Percentiles rank a stretch among this genome's conserved stretches.
Evolutionary conservation across 2,329 filamentous ascomycete genomes (phyloP).

Genomic region (Acrocalymma vagum): DNA sequence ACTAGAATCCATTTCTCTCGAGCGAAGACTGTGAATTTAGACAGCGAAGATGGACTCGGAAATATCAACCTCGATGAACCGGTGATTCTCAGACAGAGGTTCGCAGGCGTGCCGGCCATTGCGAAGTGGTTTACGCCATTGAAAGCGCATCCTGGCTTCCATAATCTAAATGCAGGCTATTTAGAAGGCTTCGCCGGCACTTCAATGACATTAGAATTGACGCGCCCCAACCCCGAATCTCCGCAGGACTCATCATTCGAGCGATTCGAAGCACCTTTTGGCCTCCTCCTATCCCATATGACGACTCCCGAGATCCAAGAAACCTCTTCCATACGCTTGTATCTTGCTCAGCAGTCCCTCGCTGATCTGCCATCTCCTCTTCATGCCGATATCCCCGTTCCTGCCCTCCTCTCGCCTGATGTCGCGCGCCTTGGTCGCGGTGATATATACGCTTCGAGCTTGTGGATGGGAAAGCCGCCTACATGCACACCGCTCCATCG

Average conservation of each 20-base stretch:
- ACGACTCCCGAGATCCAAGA: slow-evolving; percentile 39
- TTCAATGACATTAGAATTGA: slow-evolving; percentile 68
- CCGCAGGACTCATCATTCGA: slow-evolving; percentile 58
- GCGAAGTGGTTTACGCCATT: slow-evolving; percentile 39
- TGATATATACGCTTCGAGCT: slow-evolving; percentile 84
- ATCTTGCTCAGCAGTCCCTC: slow-evolving; percentile 85
- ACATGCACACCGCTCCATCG: slow-evolving; percentile 91
- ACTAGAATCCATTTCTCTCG: slow-evolving; percentile 13
- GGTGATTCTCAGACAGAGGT: slow-evolving; percentile 28
- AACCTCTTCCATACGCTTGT: slow-evolving; percentile 63
- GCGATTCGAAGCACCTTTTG: slow-evolving; percentile 68
- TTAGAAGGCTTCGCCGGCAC: slow-evolving; percentile 54
- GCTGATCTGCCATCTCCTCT: slow-evolving; percentile 71
- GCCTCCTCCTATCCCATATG: slow-evolving; percentile 68
- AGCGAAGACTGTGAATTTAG: slow-evolving; percentile 12
- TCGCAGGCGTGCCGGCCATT: slow-evolving; percentile 35
- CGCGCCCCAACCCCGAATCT: slow-evolving; percentile 29
- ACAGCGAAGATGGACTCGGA: slow-evolving; percentile 12
- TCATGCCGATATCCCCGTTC: slow-evolving; percentile 72
- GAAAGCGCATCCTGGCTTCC: slow-evolving; percentile 1
- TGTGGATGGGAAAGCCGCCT: slow-evolving; percentile 88
- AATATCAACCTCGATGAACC: slow-evolving; percentile 29
- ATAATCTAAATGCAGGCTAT: slow-evolving; percentile 32
- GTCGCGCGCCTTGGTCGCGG: slow-evolving; percentile 74
- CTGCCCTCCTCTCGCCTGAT: slow-evolving; percentile 69